Evolutionary conservation across 2,329 filamentous ascomycete species (phyloP).

Genomic region (Calonectria multiphialidica): DNA sequence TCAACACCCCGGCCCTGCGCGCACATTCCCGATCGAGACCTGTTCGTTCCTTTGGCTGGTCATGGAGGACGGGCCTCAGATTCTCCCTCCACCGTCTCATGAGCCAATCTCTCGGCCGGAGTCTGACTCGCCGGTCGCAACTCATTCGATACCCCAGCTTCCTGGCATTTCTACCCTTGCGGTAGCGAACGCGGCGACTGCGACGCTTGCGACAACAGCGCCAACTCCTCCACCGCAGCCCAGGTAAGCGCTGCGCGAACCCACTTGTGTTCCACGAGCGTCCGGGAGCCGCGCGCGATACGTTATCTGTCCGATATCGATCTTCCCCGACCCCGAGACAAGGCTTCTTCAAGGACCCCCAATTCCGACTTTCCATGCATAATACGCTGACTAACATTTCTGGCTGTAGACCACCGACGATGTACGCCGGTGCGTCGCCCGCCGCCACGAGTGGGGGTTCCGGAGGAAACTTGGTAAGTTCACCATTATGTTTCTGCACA

Average conservation of each 20-base stretch:
- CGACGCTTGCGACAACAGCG: slow-evolving; percentile 47
- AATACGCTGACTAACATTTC: slow-evolving; percentile 31
- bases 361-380: slow-evolving; percentile 13
- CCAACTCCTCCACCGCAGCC: slow-evolving; percentile 54
- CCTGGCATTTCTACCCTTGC: slow-evolving; percentile 61
- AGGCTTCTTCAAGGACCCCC: background rate
- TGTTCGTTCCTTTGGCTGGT: slow-evolving; percentile 29
- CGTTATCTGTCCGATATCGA: slow-evolving; percentile 13
- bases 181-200: slow-evolving; percentile 52
- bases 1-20: slow-evolving; percentile 7
- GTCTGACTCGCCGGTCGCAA: slow-evolving; percentile 61
- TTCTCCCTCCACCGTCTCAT: slow-evolving; percentile 53
- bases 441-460: slow-evolving; percentile 55
- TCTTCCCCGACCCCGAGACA: slow-evolving; percentile 4
- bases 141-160: slow-evolving; percentile 56
- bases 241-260: slow-evolving; percentile 54
- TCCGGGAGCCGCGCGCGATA: slow-evolving; percentile 19
- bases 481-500: slow-evolving; percentile 11
- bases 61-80: slow-evolving; percentile 62
- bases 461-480: slow-evolving; percentile 56
- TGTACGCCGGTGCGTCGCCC: slow-evolving; percentile 50
- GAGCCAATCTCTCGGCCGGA: slow-evolving; percentile 64
- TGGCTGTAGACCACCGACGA: slow-evolving; percentile 37
- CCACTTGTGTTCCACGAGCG: slow-evolving; percentile 7
- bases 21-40: slow-evolving; percentile 10